phyloP scores from a whole-genome alignment of 257 asterid species.

The Rehmannia glutinosa region DNA sequence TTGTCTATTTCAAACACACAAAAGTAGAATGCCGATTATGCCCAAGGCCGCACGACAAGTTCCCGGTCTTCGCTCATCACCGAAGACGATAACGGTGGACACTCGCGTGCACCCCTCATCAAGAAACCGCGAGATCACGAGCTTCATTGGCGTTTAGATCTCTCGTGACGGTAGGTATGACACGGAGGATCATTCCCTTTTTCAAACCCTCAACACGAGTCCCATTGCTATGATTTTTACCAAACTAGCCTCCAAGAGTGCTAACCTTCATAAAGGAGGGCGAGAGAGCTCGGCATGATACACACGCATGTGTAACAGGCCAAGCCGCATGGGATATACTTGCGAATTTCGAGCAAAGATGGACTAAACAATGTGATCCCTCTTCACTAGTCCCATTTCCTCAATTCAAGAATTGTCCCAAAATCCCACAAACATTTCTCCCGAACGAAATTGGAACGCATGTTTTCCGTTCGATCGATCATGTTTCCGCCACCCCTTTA shows the following conservation, averaged over 20 bases:
- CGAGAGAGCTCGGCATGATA: slow-evolving; percentile 93
- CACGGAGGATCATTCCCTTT: slow-evolving; percentile 74
- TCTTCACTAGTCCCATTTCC: slow-evolving; percentile 45
- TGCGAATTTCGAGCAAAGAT: slow-evolving; percentile 77
- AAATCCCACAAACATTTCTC: slow-evolving; percentile 16
- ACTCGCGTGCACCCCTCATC: slow-evolving; percentile 36
- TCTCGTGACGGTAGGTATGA: slow-evolving; percentile 94
- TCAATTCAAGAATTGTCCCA: slow-evolving; percentile 53
- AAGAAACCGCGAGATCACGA: slow-evolving; percentile 56
- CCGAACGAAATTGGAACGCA: slow-evolving; percentile 63
- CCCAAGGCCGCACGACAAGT: slow-evolving; percentile 65
- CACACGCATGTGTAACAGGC: slow-evolving; percentile 72
- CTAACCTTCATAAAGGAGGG: slow-evolving; percentile 82
- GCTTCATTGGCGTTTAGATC: slow-evolving; percentile 81
- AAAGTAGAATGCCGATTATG: slow-evolving; percentile 67
- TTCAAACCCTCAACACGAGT: slow-evolving; percentile 62
- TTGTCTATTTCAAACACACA: slow-evolving; percentile 60
- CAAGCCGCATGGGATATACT: slow-evolving; percentile 72
- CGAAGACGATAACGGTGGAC: slow-evolving; percentile 67
- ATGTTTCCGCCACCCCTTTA: slow-evolving; percentile 50
- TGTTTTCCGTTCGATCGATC: slow-evolving; percentile 82
- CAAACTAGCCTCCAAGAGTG: slow-evolving; percentile 81
- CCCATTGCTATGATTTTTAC: slow-evolving; percentile 76
- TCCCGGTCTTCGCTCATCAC: slow-evolving; percentile 83
- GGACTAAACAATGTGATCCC: slow-evolving; percentile 78